Percentiles rank a stretch among this genome's conserved stretches.
Evolutionary conservation across 768 basidiomycete species (phyloP).

Genomic region (Sistotremastrum suecicum): DNA sequence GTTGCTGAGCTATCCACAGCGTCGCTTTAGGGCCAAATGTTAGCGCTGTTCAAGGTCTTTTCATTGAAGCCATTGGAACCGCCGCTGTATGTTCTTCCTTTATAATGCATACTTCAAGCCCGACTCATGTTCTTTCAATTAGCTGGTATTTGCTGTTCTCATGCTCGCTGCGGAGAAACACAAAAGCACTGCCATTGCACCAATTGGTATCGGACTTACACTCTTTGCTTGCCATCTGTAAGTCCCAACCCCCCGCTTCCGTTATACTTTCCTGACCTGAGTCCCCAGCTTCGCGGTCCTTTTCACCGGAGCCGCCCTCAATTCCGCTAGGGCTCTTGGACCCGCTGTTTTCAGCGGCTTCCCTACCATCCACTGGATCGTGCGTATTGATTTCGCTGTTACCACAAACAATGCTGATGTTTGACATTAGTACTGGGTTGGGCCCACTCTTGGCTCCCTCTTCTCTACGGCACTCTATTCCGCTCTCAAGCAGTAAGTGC

Average conservation of each 20-base stretch:
- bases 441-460: constrained; percentile 52
- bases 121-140: not conserved
- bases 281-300: constrained; percentile 36
- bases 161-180: constrained; percentile 68
- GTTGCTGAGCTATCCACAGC: constrained; percentile 17
- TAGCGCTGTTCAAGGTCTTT: constrained; percentile 43
- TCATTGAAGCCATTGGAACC: constrained; percentile 62
- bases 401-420: not conserved
- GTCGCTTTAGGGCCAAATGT: constrained; percentile 27
- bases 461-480: constrained; percentile 44
- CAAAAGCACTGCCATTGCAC: constrained; percentile 24
- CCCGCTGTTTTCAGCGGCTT: constrained; percentile 57
- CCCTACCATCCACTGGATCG: constrained; percentile 45
- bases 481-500: constrained; percentile 34
- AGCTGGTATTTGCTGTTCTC: constrained; percentile 45
- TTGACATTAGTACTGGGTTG: constrained; percentile 46
- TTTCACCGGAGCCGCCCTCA: constrained; percentile 56
- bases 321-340: constrained; percentile 56
- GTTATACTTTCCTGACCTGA: not conserved
- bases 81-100: constrained; percentile 14
- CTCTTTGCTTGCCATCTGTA: constrained; percentile 50
- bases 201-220: constrained; percentile 55
- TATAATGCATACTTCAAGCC: too few relatives aligned
- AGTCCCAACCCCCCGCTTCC: constrained; percentile 7
- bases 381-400: constrained; percentile 17